phyloP scores from a whole-genome alignment of 148 eudicot species.

The Chenopodium formosanum region DNA sequence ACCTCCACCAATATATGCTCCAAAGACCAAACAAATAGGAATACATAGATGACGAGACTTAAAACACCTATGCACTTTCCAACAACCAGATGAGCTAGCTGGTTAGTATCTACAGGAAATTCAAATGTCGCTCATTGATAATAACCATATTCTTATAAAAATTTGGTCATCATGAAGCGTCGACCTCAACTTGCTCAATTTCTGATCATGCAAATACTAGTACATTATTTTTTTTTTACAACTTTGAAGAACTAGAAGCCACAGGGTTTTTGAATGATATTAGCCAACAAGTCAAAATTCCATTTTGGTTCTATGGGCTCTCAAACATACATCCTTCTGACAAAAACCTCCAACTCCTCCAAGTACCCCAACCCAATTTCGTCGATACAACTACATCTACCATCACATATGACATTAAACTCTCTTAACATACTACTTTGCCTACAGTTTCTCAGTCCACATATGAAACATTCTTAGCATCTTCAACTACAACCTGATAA shows the following conservation, averaged over 20 bases:
- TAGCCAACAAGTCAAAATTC: background rate
- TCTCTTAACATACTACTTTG: background rate
- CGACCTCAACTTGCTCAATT: background rate
- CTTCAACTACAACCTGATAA: too few relatives aligned
- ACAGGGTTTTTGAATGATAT: background rate
- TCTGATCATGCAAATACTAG: background rate
- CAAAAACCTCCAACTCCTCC: background rate
- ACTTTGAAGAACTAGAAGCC: background rate
- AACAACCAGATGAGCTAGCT: background rate
- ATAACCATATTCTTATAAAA: background rate
- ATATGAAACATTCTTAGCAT: too few relatives aligned
- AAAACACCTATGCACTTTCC: background rate
- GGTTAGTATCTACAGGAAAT: background rate
- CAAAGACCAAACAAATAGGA: background rate
- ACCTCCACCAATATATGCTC: background rate
- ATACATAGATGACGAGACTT: background rate
- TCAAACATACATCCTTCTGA: background rate
- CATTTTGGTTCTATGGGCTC: background rate
- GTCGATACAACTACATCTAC: background rate
- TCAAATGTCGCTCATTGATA: background rate
- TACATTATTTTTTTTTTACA: background rate
- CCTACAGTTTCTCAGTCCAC: too few relatives aligned
- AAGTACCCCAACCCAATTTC: background rate
- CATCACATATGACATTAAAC: background rate
- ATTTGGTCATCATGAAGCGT: background rate